Evolutionary conservation across 352 stramenopile species (phyloP), one percentile per base, ranked within the genome.

Genomic region (Phytophthora sp.): DNA sequence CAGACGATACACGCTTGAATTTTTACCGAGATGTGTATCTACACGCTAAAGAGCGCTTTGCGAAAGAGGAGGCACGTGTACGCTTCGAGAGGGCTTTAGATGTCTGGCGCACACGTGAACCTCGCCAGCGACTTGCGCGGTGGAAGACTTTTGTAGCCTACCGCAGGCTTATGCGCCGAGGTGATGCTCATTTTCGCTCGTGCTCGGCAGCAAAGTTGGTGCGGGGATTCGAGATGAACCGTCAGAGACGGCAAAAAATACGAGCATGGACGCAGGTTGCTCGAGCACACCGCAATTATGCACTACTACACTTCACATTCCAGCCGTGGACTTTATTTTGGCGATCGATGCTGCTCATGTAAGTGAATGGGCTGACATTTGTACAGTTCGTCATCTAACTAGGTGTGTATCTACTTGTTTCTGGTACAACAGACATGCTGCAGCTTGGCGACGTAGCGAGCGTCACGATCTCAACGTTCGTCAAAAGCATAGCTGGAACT

Each of bases 11-110:
- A 48, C 77, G 79, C 0, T 66, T 91, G 2, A 37, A 55, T 2
- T 89, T 82, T 59, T 88, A 83, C 41, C 72, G 65, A 28, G 71
- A 80, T 17, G 32, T 84, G 39, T 87, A 87, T 56, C 6, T 64
- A 0, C 61, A 84, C 15, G 79, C 77, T 2, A 72, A 74, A 20
- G 50, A 69, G 3, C 54, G 64, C 8, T 75, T 88, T 17, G 62
- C 61, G 8, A 49, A 73, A 24, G 79, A 89, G 41, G 72, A 83
- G 35, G 49, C 59, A 3, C 59, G 62, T 4, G 58, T 62, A 15
- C 57, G 55, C 1, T 34, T 82, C 4, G 56, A 79, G 12, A 52
- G 55, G 0, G 79, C 79, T 1, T 26, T 89, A 32, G 61, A 66
- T 8, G 42, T 91, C 10, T 89, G 82, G 79, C 56, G 59, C 12